Percentiles rank a stretch among this genome's conserved stretches.
Evolutionary conservation across 75 land plant species (phyloP).

Genomic region (Azolla pinnata): DNA sequence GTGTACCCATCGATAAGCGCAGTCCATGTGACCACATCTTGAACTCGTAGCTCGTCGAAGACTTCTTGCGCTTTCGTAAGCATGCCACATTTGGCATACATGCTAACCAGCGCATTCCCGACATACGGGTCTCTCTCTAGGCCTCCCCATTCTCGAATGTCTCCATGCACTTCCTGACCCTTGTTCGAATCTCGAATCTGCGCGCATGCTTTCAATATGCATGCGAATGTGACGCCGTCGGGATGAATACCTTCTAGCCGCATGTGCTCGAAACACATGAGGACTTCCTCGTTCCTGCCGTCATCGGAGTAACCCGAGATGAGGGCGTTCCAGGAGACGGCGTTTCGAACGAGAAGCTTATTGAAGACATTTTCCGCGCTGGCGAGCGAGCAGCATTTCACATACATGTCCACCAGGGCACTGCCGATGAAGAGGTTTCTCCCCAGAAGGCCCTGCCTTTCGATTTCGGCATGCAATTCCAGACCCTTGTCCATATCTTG

Average conservation of each 20-base stretch:
- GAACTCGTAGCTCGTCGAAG: slow-evolving; percentile 26
- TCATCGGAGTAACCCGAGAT: slow-evolving; percentile 39
- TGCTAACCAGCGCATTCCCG: slow-evolving; percentile 40
- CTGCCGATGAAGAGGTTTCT: slow-evolving; percentile 5
- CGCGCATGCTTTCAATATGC: slow-evolving; percentile 41
- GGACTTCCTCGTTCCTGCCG: slow-evolving; percentile 11
- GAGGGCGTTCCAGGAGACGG: slow-evolving; percentile 53
- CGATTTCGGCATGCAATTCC: slow-evolving; percentile 8
- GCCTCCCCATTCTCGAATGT: slow-evolving; percentile 19
- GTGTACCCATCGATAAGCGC: slow-evolving; percentile 47
- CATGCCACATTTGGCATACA: slow-evolving; percentile 53
- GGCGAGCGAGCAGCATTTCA: slow-evolving; percentile 30
- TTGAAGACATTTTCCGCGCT: slow-evolving; percentile 39
- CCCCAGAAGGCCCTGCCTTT: background rate
- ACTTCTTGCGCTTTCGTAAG: slow-evolving; percentile 30
- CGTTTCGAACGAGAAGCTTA: slow-evolving; percentile 25
- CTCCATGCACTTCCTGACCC: slow-evolving; percentile 36
- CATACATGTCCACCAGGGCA: slow-evolving; percentile 34
- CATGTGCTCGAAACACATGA: slow-evolving; percentile 21
- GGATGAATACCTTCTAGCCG: slow-evolving; percentile 1
- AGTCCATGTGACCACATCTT: slow-evolving; percentile 48
- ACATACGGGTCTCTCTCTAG: slow-evolving; percentile 25
- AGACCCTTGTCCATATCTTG: slow-evolving; percentile 6
- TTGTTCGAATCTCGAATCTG: slow-evolving; percentile 17
- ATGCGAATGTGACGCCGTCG: slow-evolving; percentile 12